phyloP scores from a whole-genome alignment of 2,329 filamentous ascomycete genomes.

The Microsporum canis region DNA sequence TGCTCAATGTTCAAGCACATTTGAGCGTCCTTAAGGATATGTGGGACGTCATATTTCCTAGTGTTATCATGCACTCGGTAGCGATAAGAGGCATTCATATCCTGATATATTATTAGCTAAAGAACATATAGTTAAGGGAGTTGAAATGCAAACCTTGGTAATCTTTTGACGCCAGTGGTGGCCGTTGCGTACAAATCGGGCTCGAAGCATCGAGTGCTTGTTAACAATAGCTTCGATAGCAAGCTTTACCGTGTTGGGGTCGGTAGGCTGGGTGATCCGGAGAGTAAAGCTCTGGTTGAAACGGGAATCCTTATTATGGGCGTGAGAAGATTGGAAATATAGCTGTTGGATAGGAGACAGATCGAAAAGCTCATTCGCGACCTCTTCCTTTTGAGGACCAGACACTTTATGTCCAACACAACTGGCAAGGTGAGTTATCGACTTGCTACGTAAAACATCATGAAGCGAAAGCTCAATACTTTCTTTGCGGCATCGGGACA shows the following conservation, averaged over 20 bases:
- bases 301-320: conserved; percentile 5
- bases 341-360: conserved; percentile 19
- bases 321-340: conserved; percentile 12
- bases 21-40: conserved; percentile 18
- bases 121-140: conserved; percentile 17
- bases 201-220: conserved; percentile 18
- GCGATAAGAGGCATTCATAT: conserved; percentile 10
- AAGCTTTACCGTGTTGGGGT: conserved; percentile 1
- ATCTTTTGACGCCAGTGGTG: conserved; percentile 12
- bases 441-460: conserved; percentile 39
- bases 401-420: conserved; percentile 24
- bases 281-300: conserved; percentile 20
- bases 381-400: conserved; percentile 10
- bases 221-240: conserved; percentile 13
- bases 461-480: conserved; percentile 38
- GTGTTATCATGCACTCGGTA: conserved; percentile 9
- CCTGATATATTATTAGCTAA: conserved; percentile 13
- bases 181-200: conserved; percentile 14
- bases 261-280: conserved; percentile 6
- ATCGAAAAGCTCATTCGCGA: conserved; percentile 13
- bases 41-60: conserved; percentile 18
- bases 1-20: conserved; percentile 25
- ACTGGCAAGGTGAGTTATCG: conserved; percentile 30
- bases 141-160: conserved; percentile 19
- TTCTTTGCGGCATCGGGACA: conserved; percentile 37